phyloP scores from a whole-genome alignment of 371 early-diverging fungal genomes.

The Thermomucor indicae-seudaticae region DNA sequence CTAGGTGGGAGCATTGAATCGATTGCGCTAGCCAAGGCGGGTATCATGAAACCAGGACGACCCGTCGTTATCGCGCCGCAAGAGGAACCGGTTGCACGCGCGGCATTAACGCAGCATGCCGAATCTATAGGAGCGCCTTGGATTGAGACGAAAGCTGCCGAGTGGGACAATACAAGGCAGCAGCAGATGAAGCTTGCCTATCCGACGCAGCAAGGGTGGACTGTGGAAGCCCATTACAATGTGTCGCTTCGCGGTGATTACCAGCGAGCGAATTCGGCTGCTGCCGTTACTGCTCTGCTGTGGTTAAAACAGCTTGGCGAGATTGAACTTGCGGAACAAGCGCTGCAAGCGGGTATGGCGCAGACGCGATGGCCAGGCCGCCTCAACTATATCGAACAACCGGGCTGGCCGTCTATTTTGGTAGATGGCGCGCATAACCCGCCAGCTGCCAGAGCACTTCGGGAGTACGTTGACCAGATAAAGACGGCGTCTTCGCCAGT shows the following conservation, averaged over 20 bases:
- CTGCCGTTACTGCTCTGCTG: slow-evolving; percentile 65
- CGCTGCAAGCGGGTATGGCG: slow-evolving; percentile 53
- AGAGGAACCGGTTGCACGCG: slow-evolving; percentile 27
- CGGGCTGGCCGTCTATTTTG: slow-evolving; percentile 32
- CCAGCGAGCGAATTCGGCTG: slow-evolving; percentile 77
- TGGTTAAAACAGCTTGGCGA: slow-evolving; percentile 25
- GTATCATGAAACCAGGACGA: slow-evolving; percentile 60
- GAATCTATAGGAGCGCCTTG: slow-evolving; percentile 25
- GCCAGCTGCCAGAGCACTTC: slow-evolving; percentile 63
- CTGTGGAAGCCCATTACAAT: background rate
- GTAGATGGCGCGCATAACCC: slow-evolving; percentile 92
- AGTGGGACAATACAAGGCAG: background rate
- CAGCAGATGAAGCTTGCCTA: background rate
- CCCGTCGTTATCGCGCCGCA: slow-evolving; percentile 56
- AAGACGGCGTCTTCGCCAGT: slow-evolving; percentile 29
- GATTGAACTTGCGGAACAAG: slow-evolving; percentile 30
- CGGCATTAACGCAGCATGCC: slow-evolving; percentile 32
- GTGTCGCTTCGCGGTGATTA: slow-evolving; percentile 68
- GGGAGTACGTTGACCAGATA: slow-evolving; percentile 63
- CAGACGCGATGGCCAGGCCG: slow-evolving; percentile 81
- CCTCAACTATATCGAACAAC: slow-evolving; percentile 58
- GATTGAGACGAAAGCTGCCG: slow-evolving; percentile 13
- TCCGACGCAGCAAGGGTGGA: background rate
- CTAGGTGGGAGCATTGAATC: slow-evolving; percentile 63
- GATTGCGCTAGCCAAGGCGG: slow-evolving; percentile 77